Percentiles rank a stretch among this genome's conserved stretches.
Conservation (phyloP, 1,139 yeast genomes). For the Candida sanyaensis region DNA sequence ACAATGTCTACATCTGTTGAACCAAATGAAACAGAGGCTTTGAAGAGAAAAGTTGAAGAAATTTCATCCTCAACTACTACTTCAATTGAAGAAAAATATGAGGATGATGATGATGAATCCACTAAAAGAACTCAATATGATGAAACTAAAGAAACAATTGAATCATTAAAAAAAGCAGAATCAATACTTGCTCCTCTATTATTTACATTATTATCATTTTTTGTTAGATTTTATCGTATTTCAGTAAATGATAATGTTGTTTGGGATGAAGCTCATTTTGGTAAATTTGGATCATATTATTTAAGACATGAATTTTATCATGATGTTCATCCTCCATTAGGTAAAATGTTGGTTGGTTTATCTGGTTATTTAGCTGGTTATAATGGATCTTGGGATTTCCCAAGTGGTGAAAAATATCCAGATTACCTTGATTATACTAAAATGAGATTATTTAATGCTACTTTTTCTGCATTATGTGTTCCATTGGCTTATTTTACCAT, state of each 20-base stretch:
- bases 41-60: conserved; percentile 13
- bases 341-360: conserved; percentile 94
- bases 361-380: conserved; percentile 95
- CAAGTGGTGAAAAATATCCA: conserved; percentile 84
- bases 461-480: conserved; percentile 85
- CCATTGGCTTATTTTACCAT: conserved; percentile 94
- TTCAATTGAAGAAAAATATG: conserved; percentile 13
- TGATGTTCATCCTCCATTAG: conserved; percentile 98
- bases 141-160: conserved; percentile 32
- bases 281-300: conserved; percentile 92
- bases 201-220: conserved; percentile 50
- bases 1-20: conserved; percentile 30
- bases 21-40: conserved; percentile 21
- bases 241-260: conserved; percentile 54
- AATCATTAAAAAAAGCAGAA: conserved; percentile 34
- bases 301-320: conserved; percentile 92
- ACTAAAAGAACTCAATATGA: conserved; percentile 30
- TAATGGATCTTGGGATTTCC: conserved; percentile 94
- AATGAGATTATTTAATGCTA: conserved; percentile 93
- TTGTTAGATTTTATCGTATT: conserved; percentile 55
- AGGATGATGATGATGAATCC: conserved; percentile 17
- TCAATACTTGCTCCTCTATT: conserved; percentile 45
- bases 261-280: conserved; percentile 79
- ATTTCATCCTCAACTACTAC: conserved; percentile 2
- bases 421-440: conserved; percentile 82